phyloP scores from a whole-genome alignment of 2,329 filamentous ascomycete species.

The Alternaria sp. region DNA sequence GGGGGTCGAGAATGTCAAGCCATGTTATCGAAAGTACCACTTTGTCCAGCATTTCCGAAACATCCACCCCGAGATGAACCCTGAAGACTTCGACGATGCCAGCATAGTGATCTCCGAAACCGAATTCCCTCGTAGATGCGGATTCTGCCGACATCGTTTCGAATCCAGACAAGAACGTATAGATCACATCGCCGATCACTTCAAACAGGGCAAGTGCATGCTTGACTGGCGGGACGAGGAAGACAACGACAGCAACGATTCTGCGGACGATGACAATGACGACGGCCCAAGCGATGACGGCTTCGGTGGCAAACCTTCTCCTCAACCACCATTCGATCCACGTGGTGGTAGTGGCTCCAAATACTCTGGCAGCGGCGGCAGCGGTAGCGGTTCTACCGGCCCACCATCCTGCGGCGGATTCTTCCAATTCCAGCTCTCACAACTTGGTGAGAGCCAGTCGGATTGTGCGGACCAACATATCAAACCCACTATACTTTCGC shows the following conservation, averaged over 20 bases:
- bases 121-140: conserved; percentile 46
- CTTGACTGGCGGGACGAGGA: conserved; percentile 48
- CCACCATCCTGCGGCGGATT: conserved; percentile 30
- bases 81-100: conserved; percentile 42
- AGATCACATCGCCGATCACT: conserved; percentile 51
- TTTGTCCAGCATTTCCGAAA: conserved; percentile 51
- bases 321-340: conserved; percentile 30
- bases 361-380: conserved; percentile 28
- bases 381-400: conserved; percentile 21
- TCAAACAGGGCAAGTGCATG: conserved; percentile 51
- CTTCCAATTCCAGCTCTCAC: conserved; percentile 46
- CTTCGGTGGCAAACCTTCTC: conserved; percentile 33
- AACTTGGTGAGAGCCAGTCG: conserved; percentile 23
- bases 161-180: conserved; percentile 47
- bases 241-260: conserved; percentile 30
- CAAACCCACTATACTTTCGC: conserved; percentile 19
- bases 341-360: conserved; percentile 27
- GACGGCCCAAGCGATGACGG: conserved; percentile 37
- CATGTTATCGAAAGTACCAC: conserved; percentile 49
- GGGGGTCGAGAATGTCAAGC: conserved; percentile 47
- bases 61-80: conserved; percentile 45
- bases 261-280: conserved; percentile 39
- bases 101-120: conserved; percentile 46
- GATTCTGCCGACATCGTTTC: conserved; percentile 48
- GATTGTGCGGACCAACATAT: conserved; percentile 21